Base-by-base conservation (phyloP, 1,139 yeast genomes). In the Zygosaccharomyces sapae region DNA sequence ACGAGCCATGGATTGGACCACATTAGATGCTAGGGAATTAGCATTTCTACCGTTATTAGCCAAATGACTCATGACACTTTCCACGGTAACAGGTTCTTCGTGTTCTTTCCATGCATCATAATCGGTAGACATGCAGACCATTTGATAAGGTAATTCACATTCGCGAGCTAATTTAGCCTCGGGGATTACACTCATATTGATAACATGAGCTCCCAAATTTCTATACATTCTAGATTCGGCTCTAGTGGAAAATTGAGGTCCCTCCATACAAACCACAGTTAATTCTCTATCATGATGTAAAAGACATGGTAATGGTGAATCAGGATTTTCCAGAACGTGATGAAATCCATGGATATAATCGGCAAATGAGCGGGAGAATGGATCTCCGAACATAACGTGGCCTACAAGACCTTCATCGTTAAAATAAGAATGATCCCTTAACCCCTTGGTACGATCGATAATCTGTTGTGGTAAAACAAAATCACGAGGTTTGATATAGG, bases 121-220 rank as follows among this genome's bases (percentile, higher is more conserved):
- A 69, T 92, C 98, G 13, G 98, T 92, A 1, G 96, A 85, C 98
- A 92, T 92, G 71, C 98, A 92, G 55, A 92, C 79, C 97, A 92
- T 92, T 69, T 90, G 97, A 70, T 94, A 92, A 31, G 95, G 78
- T 55, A 92, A 84, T 69, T 92, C 98, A 31, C 97, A 97, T 70
- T 92, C 98, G 64, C 95, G 81, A 7, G 98, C 98, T 57, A 92
- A 77, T 69, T 92, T 94, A 35, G 96, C 85, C 70, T 92, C 98
- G 20, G 98, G 98, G 49, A 92, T 70, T 48, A 88, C 94, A 46
- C 95, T 84, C 98, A 92, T 92, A 72, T 92, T 92, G 68, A 94
- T 92, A 46, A 92, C 95, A 33, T 88, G 79, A 8, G 96, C 98
- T 49, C 96, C 96, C 84, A 95, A 86, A 35, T 84, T 70, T 63